Conservation (phyloP, 202 grass and related monocot genomes). For the Panicum hallii region DNA sequence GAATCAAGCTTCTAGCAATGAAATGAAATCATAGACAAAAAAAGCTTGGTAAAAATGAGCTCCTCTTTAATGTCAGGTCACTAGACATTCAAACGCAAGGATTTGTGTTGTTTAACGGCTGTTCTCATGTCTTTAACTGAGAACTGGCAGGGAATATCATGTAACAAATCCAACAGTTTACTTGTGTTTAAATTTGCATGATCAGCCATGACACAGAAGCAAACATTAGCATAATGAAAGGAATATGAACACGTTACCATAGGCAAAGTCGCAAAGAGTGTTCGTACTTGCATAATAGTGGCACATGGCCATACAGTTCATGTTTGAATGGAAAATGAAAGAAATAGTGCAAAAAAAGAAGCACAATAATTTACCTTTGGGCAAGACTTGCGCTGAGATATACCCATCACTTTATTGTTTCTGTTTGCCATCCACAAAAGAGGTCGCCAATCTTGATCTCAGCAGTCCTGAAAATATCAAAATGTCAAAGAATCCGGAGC, state of each 20-base stretch:
- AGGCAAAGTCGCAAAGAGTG: background rate
- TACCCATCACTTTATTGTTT: constrained; percentile 27
- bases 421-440: constrained; percentile 33
- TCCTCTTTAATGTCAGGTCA: background rate
- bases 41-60: background rate
- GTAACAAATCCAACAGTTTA: background rate
- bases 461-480: constrained; percentile 24
- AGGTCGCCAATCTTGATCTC: constrained; percentile 38
- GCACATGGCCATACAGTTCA: background rate
- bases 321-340: constrained; percentile 22
- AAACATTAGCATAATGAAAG: constrained; percentile 6
- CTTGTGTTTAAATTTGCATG: background rate
- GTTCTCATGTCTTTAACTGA: background rate
- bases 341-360: background rate
- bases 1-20: background rate
- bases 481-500: constrained; percentile 28
- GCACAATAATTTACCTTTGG: constrained; percentile 51
- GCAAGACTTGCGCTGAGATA: constrained; percentile 47
- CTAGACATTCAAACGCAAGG: background rate
- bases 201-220: background rate
- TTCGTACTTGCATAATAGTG: constrained; percentile 6
- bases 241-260: background rate
- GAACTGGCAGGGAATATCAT: background rate
- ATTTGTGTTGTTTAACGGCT: background rate
- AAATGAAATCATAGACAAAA: background rate